Conservation (phyloP, 257 asterid genomes). For the Marsdenia floribunda region DNA sequence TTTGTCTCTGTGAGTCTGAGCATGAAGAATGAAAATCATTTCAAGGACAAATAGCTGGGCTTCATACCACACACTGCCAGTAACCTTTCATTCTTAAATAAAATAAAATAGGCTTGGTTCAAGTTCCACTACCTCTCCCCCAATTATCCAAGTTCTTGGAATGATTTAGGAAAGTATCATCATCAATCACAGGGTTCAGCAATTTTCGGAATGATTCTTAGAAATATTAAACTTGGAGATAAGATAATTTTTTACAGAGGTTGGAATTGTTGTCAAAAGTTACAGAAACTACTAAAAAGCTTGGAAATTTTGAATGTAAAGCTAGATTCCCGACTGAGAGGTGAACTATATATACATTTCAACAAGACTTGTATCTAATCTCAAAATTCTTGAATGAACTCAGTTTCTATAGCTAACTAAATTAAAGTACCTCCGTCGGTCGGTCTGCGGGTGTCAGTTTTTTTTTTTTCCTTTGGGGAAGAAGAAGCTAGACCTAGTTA, state of each 20-base stretch:
- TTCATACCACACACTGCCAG: not conserved
- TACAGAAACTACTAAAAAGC: not conserved
- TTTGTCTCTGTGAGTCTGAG: conserved; percentile 14
- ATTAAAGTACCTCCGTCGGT: not conserved
- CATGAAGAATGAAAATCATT: conserved; percentile 20
- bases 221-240: conserved; percentile 9
- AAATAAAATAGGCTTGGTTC: no score
- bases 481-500: conserved; percentile 22
- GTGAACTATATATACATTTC: conserved; percentile 43
- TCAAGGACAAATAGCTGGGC: not conserved
- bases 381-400: conserved; percentile 29
- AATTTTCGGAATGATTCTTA: conserved; percentile 10
- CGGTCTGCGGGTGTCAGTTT: conserved; percentile 27
- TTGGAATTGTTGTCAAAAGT: conserved; percentile 4
- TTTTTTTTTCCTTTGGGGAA: conserved; percentile 9
- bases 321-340: conserved; percentile 23
- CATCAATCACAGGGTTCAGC: not conserved
- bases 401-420: conserved; percentile 24
- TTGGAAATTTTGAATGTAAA: not conserved
- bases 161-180: no score
- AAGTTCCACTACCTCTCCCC: no score
- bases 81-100: no score
- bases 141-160: no score
- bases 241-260: conserved; percentile 8
- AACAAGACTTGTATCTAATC: conserved; percentile 23